Evolutionary conservation across 129 eudicot species (phyloP), one percentile per base, ranked within the genome.

Genomic region (Centella asiatica): DNA sequence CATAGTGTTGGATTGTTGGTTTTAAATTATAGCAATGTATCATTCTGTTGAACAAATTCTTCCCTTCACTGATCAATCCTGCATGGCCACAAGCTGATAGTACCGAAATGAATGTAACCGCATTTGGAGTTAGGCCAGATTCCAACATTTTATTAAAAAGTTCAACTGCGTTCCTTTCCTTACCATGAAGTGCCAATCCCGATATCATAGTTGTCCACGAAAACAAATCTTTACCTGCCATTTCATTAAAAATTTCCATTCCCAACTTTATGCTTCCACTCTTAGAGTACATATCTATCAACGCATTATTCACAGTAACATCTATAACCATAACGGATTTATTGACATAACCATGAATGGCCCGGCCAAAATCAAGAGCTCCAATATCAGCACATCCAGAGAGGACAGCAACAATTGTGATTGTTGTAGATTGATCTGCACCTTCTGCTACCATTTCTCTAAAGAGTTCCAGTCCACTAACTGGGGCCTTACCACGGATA

Each of bases 321-420:
- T 78, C 73, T 23, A n/a, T 46, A 39, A 44, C 67, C 25, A 85
- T 72, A 51, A 40, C 47, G 12, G 75, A 64, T 77, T 85, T 85
- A 46, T 65, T 73, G 49, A 76, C 69, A 62, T 59, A 81, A 19
- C 68, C 85, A 51, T 85, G 94, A 29, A 85, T 47, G 1, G 62
- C 71, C 31, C 79, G 70, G 25, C 94, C 94, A 61, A 81, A 73
- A 69, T 85, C 77, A 71, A 85, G 79, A 33, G 85, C 94, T 26
- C 94, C 88, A 76, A 81, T 44, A 81, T 85, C 88, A 22, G 88
- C 88, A 76, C 94, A 85, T 39, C 84, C 83, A 9, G 94, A 81
- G 59, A 84, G 80, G 59, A 75, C 72, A 57, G 79, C 79, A 44
- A 81, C 88, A 59, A 85, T 33, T 5, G 88, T 85, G 51, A 85